Evolutionary conservation across 805 yeast species (phyloP).

Genomic region (Saccharomycopsis malanga): DNA sequence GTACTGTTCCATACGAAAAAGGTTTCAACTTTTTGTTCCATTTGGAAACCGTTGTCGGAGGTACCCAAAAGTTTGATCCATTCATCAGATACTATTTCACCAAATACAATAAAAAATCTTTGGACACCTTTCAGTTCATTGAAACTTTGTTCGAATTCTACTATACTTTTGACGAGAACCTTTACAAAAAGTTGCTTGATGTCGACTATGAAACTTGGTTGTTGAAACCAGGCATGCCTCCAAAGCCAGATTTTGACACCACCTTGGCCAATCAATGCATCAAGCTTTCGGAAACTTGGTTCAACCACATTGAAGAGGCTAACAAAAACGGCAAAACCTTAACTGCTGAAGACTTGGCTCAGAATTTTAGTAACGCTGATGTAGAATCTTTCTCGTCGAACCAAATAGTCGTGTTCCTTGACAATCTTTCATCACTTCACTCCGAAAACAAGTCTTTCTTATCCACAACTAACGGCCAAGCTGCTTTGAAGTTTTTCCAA

Average conservation of each 20-base stretch:
- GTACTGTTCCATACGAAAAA: slow-evolving; percentile 85
- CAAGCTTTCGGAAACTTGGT: slow-evolving; percentile 61
- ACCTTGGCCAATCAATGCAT: slow-evolving; percentile 69
- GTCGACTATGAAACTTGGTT: slow-evolving; percentile 88
- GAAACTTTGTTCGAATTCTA: slow-evolving; percentile 68
- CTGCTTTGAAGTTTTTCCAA: slow-evolving; percentile 30
- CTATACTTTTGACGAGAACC: slow-evolving; percentile 31
- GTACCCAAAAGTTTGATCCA: slow-evolving; percentile 59
- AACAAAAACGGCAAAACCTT: slow-evolving; percentile 19
- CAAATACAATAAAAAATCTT: slow-evolving; percentile 59
- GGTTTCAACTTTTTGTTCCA: slow-evolving; percentile 75
- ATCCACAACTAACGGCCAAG: slow-evolving; percentile 30
- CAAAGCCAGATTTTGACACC: slow-evolving; percentile 76
- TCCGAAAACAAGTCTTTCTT: slow-evolving; percentile 38
- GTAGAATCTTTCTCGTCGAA: slow-evolving; percentile 56
- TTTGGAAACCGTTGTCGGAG: slow-evolving; percentile 65
- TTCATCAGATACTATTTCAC: slow-evolving; percentile 73
- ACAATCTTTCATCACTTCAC: slow-evolving; percentile 48
- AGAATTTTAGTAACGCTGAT: slow-evolving; percentile 40
- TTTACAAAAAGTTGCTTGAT: slow-evolving; percentile 41
- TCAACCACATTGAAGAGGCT: slow-evolving; percentile 28
- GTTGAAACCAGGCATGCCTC: slow-evolving; percentile 80
- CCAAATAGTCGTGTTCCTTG: slow-evolving; percentile 75
- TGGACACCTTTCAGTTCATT: slow-evolving; percentile 76
- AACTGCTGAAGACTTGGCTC: slow-evolving; percentile 23